Conservation (phyloP, 2,329 filamentous ascomycete genomes). For the Aureobasidium sp. region DNA sequence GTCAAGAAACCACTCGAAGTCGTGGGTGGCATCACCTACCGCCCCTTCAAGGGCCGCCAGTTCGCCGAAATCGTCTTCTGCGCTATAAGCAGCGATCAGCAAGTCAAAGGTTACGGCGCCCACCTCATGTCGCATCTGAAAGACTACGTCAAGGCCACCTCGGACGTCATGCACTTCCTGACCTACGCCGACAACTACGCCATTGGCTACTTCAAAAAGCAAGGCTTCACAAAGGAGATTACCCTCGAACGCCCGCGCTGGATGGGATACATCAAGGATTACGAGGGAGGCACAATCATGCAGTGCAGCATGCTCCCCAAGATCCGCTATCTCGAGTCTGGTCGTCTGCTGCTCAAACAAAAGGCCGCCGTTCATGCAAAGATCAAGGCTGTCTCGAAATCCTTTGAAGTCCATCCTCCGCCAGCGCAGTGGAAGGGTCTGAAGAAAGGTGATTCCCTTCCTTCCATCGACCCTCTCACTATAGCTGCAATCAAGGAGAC, state of each 20-base stretch:
- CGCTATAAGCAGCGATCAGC: conserved; percentile 93
- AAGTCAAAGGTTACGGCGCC: conserved; percentile 96
- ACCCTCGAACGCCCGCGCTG: conserved; percentile 81
- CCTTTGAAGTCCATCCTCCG: conserved; percentile 76
- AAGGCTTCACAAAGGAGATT: conserved; percentile 98
- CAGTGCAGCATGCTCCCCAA: conserved; percentile 96
- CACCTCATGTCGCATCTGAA: conserved; percentile 98
- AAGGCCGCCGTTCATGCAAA: conserved; percentile 94
- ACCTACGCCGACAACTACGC: conserved; percentile 99
- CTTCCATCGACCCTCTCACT: conserved; percentile 71
- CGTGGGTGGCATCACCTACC: conserved; percentile 83
- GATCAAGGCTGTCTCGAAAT: conserved; percentile 83
- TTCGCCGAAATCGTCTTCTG: conserved; percentile 99
- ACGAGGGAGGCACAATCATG: conserved; percentile 98
- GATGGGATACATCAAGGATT: conserved; percentile 99
- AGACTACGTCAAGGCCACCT: conserved; percentile 95
- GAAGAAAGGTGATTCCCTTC: conserved; percentile 41
- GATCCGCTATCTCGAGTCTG: conserved; percentile 86
- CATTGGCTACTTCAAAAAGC: conserved; percentile 98
- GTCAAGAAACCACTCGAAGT: conserved; percentile 62
- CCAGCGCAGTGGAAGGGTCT: conserved; percentile 73
- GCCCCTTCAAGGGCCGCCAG: conserved; percentile 80
- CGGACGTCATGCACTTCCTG: conserved; percentile 95
- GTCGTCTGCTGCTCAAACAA: conserved; percentile 92
- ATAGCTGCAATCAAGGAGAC: conserved; percentile 83